Evolutionary conservation across 345 rosid species (phyloP).

Genomic region (Brassica juncea): DNA sequence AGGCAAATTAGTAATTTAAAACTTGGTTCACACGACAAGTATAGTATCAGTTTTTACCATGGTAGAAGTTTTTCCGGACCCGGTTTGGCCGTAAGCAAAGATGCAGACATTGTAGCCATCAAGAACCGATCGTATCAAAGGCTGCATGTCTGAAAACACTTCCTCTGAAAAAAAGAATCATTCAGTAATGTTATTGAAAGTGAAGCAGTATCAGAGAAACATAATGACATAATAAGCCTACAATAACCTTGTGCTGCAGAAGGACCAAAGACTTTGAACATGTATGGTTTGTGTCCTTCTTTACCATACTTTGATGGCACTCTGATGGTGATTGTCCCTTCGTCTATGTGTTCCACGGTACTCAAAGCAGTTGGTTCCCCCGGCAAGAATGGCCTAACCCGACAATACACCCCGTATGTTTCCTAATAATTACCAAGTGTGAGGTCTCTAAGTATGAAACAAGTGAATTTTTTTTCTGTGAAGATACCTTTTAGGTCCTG

Average conservation of each 20-base stretch:
- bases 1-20: conserved; percentile 1
- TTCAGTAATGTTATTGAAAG: conserved; percentile 10
- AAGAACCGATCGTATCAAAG: conserved; percentile 87
- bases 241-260: conserved; percentile 76
- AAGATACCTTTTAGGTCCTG: conserved; percentile 86
- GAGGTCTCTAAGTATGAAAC: conserved; percentile 21
- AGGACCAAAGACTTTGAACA: conserved; percentile 83
- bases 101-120: conserved; percentile 98
- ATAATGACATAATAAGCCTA: conserved; percentile 7
- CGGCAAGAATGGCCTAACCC: conserved; percentile 77
- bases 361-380: conserved; percentile 53
- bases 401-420: conserved; percentile 91
- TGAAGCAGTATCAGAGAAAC: conserved; percentile 16
- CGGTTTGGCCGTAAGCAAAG: conserved; percentile 97
- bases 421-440: conserved; percentile 53
- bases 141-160: conserved; percentile 81
- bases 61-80: conserved; percentile 41
- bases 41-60: conserved; percentile 60
- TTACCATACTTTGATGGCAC: conserved; percentile 67
- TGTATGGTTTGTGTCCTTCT: conserved; percentile 70
- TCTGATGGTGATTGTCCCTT: conserved; percentile 61
- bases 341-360: conserved; percentile 63
- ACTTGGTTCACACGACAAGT: neutral
- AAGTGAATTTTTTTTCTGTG: neutral
- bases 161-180: conserved; percentile 55